phyloP scores from a whole-genome alignment of 164 flowering plant genomes.

The Vitis cinerea region DNA sequence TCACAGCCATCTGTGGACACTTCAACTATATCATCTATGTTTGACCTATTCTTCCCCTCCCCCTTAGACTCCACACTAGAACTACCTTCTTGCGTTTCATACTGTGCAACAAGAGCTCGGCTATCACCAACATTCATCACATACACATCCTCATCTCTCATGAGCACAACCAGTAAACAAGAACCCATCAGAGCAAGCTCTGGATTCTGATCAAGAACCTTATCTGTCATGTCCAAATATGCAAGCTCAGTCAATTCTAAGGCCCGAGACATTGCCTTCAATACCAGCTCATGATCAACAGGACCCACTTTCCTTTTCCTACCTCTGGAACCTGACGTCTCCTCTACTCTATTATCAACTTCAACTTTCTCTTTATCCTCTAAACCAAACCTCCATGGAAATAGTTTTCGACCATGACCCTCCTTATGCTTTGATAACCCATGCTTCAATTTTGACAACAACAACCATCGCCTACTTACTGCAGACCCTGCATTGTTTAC shows the following conservation, averaged over 20 bases:
- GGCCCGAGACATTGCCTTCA: constrained; percentile 82
- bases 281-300: constrained; percentile 74
- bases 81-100: constrained; percentile 42
- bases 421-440: constrained; percentile 70
- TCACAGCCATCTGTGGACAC: constrained; percentile 41
- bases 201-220: constrained; percentile 77
- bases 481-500: constrained; percentile 65
- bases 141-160: constrained; percentile 99
- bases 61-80: constrained; percentile 22
- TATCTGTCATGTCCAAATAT: constrained; percentile 89
- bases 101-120: constrained; percentile 92
- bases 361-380: constrained; percentile 65
- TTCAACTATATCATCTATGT: constrained; percentile 63
- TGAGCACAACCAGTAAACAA: constrained; percentile 81
- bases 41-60: constrained; percentile 25
- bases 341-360: constrained; percentile 45
- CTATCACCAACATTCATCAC: constrained; percentile 99
- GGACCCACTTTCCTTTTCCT: constrained; percentile 73
- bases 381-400: constrained; percentile 74
- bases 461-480: constrained; percentile 54
- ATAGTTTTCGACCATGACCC: constrained; percentile 44
- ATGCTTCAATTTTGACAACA: constrained; percentile 74
- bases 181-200: constrained; percentile 99
- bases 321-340: constrained; percentile 30
- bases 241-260: constrained; percentile 75